A percentile compares a stretch with the other conserved stretches of the same genome.
Evolutionary conservation across 441 rosid species (phyloP).

Genomic region (Populus hybrid): DNA sequence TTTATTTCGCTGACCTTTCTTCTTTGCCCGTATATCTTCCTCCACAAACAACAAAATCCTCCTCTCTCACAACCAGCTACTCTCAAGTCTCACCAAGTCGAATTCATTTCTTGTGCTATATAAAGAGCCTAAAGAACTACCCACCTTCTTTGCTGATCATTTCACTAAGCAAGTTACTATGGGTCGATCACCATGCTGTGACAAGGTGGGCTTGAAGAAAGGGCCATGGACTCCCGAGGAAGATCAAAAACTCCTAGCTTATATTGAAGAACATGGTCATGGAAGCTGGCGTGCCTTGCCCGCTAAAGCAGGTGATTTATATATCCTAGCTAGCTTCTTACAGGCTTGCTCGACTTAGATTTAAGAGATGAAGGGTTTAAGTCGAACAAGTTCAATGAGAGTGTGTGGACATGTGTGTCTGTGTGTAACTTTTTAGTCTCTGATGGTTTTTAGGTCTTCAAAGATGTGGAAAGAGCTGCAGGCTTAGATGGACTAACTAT

Average conservation of each 20-base stretch:
- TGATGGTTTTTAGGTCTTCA: constrained; percentile 56
- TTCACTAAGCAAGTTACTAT: constrained; percentile 19
- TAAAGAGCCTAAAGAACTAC: constrained; percentile 14
- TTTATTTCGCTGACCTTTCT: constrained; percentile 47
- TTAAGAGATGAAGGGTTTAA: not conserved
- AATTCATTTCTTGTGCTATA: constrained; percentile 13
- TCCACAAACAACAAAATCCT: constrained; percentile 26
- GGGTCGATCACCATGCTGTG: constrained; percentile 96
- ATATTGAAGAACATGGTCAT: constrained; percentile 87
- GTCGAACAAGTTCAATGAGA: too few species aligned
- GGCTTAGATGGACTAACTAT: constrained; percentile 98
- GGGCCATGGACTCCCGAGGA: constrained; percentile 99
- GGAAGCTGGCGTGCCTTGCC: constrained; percentile 99
- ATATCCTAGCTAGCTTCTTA: not conserved
- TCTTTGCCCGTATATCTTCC: constrained; percentile 29
- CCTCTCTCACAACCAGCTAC: constrained; percentile 2
- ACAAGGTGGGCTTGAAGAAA: constrained; percentile 90
- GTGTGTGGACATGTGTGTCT: too few species aligned
- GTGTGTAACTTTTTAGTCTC: not conserved
- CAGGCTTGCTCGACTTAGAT: not conserved
- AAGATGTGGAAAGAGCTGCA: constrained; percentile 98
- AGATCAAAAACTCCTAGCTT: constrained; percentile 91
- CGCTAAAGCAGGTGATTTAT: constrained; percentile 65
- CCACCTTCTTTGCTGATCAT: constrained; percentile 16
- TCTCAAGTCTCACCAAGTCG: constrained; percentile 1